Percentiles rank a stretch among this genome's conserved stretches.
These are phyloP conservation scores for Penicillium subrubescens DNA, from an alignment of 495 filamentous ascomycete species.

Conservation along the genomic window DNA sequence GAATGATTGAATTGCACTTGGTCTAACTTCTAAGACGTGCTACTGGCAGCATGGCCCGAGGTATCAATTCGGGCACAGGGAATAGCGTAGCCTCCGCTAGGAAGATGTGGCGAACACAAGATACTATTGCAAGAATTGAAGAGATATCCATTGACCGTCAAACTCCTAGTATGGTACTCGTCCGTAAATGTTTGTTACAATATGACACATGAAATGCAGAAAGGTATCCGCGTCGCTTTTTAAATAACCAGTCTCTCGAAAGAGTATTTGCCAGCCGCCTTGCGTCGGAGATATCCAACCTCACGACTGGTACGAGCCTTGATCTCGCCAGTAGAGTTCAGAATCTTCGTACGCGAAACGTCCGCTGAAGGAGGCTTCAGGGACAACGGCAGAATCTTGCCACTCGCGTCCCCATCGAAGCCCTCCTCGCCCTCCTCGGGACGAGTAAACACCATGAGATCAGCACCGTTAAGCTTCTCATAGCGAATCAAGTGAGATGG, in stretches of 20 bases:
- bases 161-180: slow-evolving; percentile 29
- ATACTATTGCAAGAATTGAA: not conserved
- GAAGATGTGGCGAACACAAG: not conserved
- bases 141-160: slow-evolving; percentile 10
- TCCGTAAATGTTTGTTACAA: slow-evolving; percentile 26
- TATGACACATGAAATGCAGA: slow-evolving; percentile 25
- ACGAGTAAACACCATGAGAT: slow-evolving; percentile 40
- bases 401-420: slow-evolving; percentile 36
- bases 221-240: slow-evolving; percentile 14
- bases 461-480: slow-evolving; percentile 49
- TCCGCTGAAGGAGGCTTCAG: slow-evolving; percentile 65
- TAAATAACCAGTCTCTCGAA: slow-evolving; percentile 70
- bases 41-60: not conserved
- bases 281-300: slow-evolving; percentile 70
- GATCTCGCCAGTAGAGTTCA: slow-evolving; percentile 56
- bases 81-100: not conserved
- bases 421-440: slow-evolving; percentile 38
- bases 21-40: not conserved
- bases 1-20: too few relatives aligned
- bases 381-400: slow-evolving; percentile 65
- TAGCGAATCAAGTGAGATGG: slow-evolving; percentile 34
- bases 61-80: not conserved
- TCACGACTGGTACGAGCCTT: slow-evolving; percentile 65
- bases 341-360: slow-evolving; percentile 51
- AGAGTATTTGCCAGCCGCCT: slow-evolving; percentile 74